Evolutionary conservation across 805 yeast genomes (phyloP), one percentile per base, ranked within the genome.

Genomic region (Pichia eremophila): DNA sequence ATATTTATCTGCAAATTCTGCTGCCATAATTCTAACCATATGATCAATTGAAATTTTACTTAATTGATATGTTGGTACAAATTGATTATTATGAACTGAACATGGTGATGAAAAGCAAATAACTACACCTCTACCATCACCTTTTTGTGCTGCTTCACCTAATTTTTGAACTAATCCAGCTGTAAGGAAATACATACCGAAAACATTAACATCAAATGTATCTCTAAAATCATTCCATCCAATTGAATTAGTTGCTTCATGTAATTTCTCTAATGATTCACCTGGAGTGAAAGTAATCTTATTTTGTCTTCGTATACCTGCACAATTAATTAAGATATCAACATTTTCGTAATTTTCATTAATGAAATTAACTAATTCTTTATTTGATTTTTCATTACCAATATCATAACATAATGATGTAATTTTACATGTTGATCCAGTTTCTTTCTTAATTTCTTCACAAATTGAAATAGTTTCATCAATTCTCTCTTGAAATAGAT

Each of bases 11-110:
- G 58, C 60, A 51, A 57, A 55, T 32, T 57, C 55, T 11, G 59
- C 60, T 12, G 60, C 60, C 60, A 57, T 52, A 35, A 57, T 57
- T 47, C 60, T 49, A 17, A 57, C 60, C 60, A 57, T 55, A 39
- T 57, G 60, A 39, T 55, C 59, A 15, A 54, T 46, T 3, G 59
- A 44, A 18, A 49, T 55, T 39, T 57, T 57, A 2, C 58, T 51
- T 2, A 57, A 50, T 35, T 57, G 59, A 32, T 55, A 57, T 3
- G 58, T 48, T 12, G 60, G 59, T 29, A 57, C 58, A 52, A 57
- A 54, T 41, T 57, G 60, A 35, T 54, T 54, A 32, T 47, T 54
- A 41, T 55, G 59, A 4, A 55, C 58, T 8, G 60, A 51, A 18
- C 54, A 50, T 5, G 59, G 59, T 8, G 58, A 55, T 11, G 59